Base-by-base conservation (phyloP, 768 basidiomycete genomes). In the Russula virescens region DNA sequence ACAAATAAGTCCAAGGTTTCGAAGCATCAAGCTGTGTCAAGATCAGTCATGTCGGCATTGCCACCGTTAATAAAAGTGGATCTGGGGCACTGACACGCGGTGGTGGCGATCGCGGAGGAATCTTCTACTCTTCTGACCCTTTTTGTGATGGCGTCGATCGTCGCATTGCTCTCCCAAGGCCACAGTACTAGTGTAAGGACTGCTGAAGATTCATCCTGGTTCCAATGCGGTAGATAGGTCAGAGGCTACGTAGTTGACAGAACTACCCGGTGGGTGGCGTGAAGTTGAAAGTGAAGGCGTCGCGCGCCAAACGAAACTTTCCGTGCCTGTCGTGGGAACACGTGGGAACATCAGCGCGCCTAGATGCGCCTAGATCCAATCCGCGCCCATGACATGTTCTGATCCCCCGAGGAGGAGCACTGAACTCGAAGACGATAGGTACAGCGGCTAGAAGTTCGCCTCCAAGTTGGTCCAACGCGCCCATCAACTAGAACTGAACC, bases 271-370 rank as follows among this genome's bases (percentile, higher is more conserved):
- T 3, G 31, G 31, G 5, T 31, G 31, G n/a, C n/a, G n/a, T n/a
- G n/a, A n/a, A n/a, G n/a, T n/a, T n/a, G n/a, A n/a, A n/a, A n/a
- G n/a, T n/a, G n/a, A n/a, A n/a, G n/a, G n/a, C n/a, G n/a, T n/a
- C n/a, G n/a, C n/a, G n/a, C n/a, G n/a, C 8, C 31, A 8, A 14
- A 19, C 5, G 16, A 43, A 43, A 28, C 16, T 19, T 18, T 50
- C 49, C 49, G 16, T 19, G 49, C 0, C 3, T 10, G 5, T n/a
- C 25, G 54, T 31, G 31, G 31, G 31, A 31, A 31, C 31, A 31
- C n/a, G n/a, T n/a, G 53, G 25, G 53, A 42, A 54, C 25, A 19
- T 55, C 42, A 21, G 43, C 26, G 55, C 55, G 55, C 55, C 45
- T 55, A 55, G 42, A 45, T 56, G 11, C 7, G 6, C 28, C 28